Base-by-base conservation (phyloP, 1,139 yeast species). In the Arxiozyma bovina region DNA sequence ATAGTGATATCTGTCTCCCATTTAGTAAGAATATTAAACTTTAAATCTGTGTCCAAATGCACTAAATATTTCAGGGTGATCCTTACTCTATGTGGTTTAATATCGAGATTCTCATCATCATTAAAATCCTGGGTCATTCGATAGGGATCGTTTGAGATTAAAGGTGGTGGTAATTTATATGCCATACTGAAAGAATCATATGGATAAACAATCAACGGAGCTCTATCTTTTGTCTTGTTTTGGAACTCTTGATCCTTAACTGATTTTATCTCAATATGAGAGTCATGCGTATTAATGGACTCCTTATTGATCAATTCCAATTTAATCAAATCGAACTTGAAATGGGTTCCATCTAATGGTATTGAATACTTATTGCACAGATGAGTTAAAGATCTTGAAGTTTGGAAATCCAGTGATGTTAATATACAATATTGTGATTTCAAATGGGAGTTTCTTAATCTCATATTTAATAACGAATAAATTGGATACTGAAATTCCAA, bases 1-100 rank as follows among this genome's bases (percentile, higher is more conserved):
- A 66, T 51, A 3, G 69, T 63, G 4, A 68, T 63, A 42, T 66
- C 70, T 4, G 70, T 67, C 50, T 66, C 68, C 71, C 71, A 68
- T 18, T 60, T 48, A 6, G 71, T 68, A 5, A 56, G 45, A 18
- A 67, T 58, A 4, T 65, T 65, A 48, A 63, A 42, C 48, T 23
- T 25, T 50, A 34, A 43, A 30, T 40, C 49, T 53, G 42, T n/a
- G 34, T 43, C 25, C 3, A 64, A 27, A 9, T 18, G n/a, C 2
- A 64, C 53, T 17, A 45, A 44, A 53, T 67, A 68, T 3, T 55
- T 55, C 17, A 68, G 55, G 20, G 63, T 61, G 1, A 68, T 57
- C 30, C 58, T 57, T 17, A 63, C 69, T 11, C 67, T 59, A 49
- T 65, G 67, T 8, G 64, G 61, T 3, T 53, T 51, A 9, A 44